Conservation (phyloP, 768 basidiomycete species). For the Sporobolomyces roseus region DNA sequence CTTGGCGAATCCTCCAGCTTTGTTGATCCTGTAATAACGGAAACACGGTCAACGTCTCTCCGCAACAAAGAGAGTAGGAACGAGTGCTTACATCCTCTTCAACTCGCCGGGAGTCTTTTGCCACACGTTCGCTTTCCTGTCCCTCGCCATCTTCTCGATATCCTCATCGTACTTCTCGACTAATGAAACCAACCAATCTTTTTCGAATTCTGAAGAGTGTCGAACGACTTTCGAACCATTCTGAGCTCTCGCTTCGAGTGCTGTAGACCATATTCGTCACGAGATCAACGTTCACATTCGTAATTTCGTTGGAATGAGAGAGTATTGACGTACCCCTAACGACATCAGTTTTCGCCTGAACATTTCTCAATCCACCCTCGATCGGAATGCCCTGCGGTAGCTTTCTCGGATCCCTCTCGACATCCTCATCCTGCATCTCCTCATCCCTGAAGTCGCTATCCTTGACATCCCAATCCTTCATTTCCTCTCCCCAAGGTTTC, state of each 20-base stretch:
- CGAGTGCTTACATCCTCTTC: slow-evolving; percentile 29
- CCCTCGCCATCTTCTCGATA: slow-evolving; percentile 69
- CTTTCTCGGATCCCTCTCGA: slow-evolving; percentile 7
- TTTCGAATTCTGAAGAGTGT: slow-evolving; percentile 67
- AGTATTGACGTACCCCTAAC: slow-evolving; percentile 18
- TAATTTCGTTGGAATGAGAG: too few species aligned
- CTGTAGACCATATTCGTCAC: slow-evolving; percentile 3
- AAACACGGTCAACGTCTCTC: too few species aligned
- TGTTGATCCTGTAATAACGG: slow-evolving; percentile 27
- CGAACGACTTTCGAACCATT: slow-evolving; percentile 49
- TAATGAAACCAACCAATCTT: slow-evolving; percentile 62
- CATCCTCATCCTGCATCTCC: slow-evolving; percentile 15
- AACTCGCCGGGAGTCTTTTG: slow-evolving; percentile 82
- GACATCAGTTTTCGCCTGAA: slow-evolving; percentile 36
- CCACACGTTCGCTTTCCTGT: slow-evolving; percentile 71
- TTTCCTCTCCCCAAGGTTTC: slow-evolving; percentile 37
- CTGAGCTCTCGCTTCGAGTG: slow-evolving; percentile 29
- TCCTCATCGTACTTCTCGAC: slow-evolving; percentile 68
- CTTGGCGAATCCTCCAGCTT: slow-evolving; percentile 36
- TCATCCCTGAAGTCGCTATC: slow-evolving; percentile 4
- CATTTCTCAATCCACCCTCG: neutral
- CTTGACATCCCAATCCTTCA: slow-evolving; percentile 27
- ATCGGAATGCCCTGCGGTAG: slow-evolving; percentile 38
- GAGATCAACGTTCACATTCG: neutral
- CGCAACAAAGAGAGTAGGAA: too few species aligned